Base-by-base conservation (phyloP, 2,329 filamentous ascomycete species). In the Xylaria sp. region DNA sequence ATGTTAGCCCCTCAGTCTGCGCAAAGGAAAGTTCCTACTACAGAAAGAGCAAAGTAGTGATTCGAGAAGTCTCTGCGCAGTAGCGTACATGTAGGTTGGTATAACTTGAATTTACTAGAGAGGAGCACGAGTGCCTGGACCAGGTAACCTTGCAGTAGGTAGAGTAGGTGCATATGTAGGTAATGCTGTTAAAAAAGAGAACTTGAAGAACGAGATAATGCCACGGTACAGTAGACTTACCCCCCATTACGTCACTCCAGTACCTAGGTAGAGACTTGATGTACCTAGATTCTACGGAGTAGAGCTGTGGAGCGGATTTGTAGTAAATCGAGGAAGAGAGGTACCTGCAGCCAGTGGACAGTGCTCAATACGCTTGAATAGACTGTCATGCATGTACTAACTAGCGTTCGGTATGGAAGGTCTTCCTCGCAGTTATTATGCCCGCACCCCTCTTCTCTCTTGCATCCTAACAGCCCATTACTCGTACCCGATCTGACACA, bases 401-500 rank as follows among this genome's bases (percentile, higher is more conserved):
- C 33, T 8, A 9, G 10, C 33, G 33, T 36, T 36, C 33, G 33
- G 33, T 10, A 36, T 36, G 33, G 4, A 36, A 36, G 33, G 5
- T 36, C 33, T 36, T 36, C 33, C 33, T 36, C 33, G 8, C 20
- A 46, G 25, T 31, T 46, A 51, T 55, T 36, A 55, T 28, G 49
- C 56, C 57, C 64, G 49, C 58, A 48, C 57, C 49, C 57, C 60
- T 48, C 57, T 51, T 60, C 48, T 3, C 48, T 39, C 15, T 36
- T 41, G 54, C 23, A 46, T 64, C 41, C 41, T 41, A 39, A 25
- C 25, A n/a, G 23, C 3, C n/a, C 51, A 36, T 46, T 52, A 36
- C 39, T 63, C 36, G 43, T 65, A 23, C 51, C 48, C 39, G 51
- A 63, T 20, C 66, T 56, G 10, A 28, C 58, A 59, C 60, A 48